Percentiles rank a stretch among this genome's conserved stretches.
phyloP scores from a whole-genome alignment of 805 yeast species.

The Yarrowia sp. region DNA sequence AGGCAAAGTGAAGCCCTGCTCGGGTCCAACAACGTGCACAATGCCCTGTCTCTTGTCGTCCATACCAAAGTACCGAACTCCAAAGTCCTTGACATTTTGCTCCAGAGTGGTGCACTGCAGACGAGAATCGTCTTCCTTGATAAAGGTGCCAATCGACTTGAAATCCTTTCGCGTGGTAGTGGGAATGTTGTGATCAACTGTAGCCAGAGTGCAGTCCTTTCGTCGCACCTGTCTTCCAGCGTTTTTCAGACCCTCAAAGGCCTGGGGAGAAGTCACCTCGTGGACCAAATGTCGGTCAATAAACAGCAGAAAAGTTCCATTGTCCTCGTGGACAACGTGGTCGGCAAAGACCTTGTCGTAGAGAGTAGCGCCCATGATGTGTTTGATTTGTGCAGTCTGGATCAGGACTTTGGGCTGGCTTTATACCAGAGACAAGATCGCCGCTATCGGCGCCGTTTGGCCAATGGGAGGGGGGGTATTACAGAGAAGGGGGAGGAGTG shows the following conservation, averaged over 20 bases:
- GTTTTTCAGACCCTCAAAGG: conserved; percentile 88
- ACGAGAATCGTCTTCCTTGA: conserved; percentile 86
- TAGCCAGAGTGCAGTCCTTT: conserved; percentile 85
- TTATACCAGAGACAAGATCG: too few species aligned
- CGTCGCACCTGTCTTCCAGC: conserved; percentile 91
- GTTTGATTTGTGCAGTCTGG: not conserved
- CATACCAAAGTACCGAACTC: conserved; percentile 91
- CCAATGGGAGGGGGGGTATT: conserved; percentile 6
- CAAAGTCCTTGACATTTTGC: conserved; percentile 85
- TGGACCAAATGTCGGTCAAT: conserved; percentile 97
- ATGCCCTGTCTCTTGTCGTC: conserved; percentile 93
- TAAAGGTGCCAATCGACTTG: conserved; percentile 71
- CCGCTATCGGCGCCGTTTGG: conserved; percentile 19
- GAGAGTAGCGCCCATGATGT: conserved; percentile 48
- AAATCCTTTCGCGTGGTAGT: conserved; percentile 80
- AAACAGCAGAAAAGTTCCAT: conserved; percentile 81
- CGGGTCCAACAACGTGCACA: conserved; percentile 98
- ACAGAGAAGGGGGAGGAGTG: not conserved
- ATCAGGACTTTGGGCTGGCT: too few species aligned
- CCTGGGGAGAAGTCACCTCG: conserved; percentile 99
- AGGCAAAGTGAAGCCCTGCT: conserved; percentile 96
- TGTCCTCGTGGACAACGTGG: conserved; percentile 85
- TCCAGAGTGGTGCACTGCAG: conserved; percentile 90
- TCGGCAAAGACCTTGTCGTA: conserved; percentile 96
- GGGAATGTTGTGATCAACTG: conserved; percentile 97